Conservation (phyloP, 139 green algal species). For the Raphidocelis subcapitata region DNA sequence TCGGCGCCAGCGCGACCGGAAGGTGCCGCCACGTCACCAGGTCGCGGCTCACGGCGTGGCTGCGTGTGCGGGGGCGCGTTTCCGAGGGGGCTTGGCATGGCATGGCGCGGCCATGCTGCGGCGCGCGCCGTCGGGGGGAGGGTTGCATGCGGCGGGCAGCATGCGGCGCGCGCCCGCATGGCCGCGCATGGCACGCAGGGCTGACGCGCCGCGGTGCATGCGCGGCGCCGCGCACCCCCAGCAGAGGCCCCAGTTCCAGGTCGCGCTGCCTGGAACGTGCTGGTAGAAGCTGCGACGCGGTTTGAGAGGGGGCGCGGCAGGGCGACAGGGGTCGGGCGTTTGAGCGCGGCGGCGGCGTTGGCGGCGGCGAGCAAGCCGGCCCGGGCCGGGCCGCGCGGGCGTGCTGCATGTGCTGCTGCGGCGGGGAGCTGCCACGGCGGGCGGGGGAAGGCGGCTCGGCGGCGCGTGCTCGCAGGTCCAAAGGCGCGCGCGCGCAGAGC, state of each 20-base stretch:
- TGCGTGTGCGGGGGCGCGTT: too few species aligned
- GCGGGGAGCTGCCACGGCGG: background rate
- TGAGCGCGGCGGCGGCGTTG: background rate
- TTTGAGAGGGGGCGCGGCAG: background rate
- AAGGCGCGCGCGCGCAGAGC: background rate
- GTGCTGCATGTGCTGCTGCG: too few species aligned
- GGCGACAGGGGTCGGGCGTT: background rate
- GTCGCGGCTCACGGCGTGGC: constrained; percentile 67
- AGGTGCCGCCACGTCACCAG: constrained; percentile 77
- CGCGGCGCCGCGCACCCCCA: too few species aligned
- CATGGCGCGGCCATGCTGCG: too few species aligned
- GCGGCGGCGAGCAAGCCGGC: too few species aligned
- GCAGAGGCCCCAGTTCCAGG: constrained; percentile 82
- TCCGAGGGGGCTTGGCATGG: too few species aligned
- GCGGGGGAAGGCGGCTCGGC: background rate
- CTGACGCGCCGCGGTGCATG: too few species aligned
- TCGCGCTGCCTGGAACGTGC: constrained; percentile 61
- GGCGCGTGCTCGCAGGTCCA: background rate
- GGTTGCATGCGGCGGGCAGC: too few species aligned
- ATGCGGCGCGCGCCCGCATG: too few species aligned
- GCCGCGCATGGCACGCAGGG: too few species aligned
- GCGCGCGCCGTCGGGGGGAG: too few species aligned
- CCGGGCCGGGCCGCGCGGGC: too few species aligned
- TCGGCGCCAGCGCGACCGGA: constrained; percentile 66
- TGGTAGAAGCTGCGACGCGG: constrained; percentile 74